phyloP scores from a whole-genome alignment of 306 rosid species.

The Potentilla sterilis region DNA sequence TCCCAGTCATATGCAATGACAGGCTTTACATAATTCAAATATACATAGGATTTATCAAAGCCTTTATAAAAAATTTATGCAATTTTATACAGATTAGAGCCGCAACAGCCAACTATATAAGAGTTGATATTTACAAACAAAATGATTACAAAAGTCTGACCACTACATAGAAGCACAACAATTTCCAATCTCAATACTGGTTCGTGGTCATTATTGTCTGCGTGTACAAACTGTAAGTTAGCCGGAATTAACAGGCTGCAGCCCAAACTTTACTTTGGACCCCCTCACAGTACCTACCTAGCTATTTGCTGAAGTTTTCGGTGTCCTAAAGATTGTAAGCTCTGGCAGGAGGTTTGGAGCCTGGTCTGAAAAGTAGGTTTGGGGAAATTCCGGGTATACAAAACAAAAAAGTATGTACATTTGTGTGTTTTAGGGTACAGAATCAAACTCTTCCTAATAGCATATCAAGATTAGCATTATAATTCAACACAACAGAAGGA shows the following conservation, averaged over 20 bases:
- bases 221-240: background rate
- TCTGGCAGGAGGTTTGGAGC: background rate
- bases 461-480: background rate
- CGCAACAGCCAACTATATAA: background rate
- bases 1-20: background rate
- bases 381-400: background rate
- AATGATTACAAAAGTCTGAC: background rate
- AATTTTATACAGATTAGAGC: background rate
- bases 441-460: background rate
- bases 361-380: background rate
- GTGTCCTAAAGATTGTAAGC: background rate
- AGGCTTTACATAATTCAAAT: background rate
- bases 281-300: background rate
- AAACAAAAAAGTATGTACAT: background rate
- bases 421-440: background rate
- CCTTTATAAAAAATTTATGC: background rate
- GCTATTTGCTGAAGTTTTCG: background rate
- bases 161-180: background rate
- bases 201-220: background rate
- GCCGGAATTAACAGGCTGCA: background rate
- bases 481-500: background rate
- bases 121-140: background rate
- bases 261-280: background rate
- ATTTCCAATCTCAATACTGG: background rate
- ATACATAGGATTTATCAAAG: background rate